Percentiles rank a stretch among this genome's conserved stretches.
These are phyloP conservation scores for Talaromyces amestolkiae DNA, from an alignment of 2,329 filamentous ascomycete species.

Conservation along the genomic window DNA sequence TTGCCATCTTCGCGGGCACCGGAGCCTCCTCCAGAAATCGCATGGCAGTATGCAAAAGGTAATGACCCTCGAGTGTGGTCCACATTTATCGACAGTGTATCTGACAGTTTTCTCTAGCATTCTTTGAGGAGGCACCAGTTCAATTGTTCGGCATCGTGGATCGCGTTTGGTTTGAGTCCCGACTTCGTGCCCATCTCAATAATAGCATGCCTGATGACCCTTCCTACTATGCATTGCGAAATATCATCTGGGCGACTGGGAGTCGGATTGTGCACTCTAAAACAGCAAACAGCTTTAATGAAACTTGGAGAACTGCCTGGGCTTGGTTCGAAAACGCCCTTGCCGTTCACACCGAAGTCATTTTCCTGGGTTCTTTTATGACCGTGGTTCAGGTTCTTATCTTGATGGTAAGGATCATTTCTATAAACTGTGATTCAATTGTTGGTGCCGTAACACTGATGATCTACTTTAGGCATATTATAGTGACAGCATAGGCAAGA, in stretches of 20 bases:
- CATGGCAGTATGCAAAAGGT: background rate
- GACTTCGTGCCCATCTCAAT: background rate
- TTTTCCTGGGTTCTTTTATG: background rate
- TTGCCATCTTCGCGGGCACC: background rate
- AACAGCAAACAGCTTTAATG: background rate
- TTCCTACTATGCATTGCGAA: constrained; percentile 1
- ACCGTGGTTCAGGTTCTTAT: background rate
- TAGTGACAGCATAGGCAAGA: background rate
- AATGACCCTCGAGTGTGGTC: background rate
- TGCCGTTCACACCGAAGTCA: background rate
- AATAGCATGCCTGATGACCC: background rate
- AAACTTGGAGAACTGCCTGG: background rate
- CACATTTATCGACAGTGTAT: background rate
- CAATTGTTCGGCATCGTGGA: background rate
- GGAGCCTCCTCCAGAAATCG: background rate
- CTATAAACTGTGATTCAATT: background rate
- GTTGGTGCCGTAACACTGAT: background rate
- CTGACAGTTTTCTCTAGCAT: background rate
- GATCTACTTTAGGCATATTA: background rate
- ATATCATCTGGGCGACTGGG: constrained; percentile 3
- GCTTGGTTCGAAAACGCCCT: background rate
- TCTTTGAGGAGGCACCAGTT: background rate
- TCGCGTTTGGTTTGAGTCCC: background rate
- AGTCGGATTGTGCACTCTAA: background rate
- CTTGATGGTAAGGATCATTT: background rate